phyloP scores from a whole-genome alignment of 2,329 filamentous ascomycete genomes.

The Aspergillus arachidicola region DNA sequence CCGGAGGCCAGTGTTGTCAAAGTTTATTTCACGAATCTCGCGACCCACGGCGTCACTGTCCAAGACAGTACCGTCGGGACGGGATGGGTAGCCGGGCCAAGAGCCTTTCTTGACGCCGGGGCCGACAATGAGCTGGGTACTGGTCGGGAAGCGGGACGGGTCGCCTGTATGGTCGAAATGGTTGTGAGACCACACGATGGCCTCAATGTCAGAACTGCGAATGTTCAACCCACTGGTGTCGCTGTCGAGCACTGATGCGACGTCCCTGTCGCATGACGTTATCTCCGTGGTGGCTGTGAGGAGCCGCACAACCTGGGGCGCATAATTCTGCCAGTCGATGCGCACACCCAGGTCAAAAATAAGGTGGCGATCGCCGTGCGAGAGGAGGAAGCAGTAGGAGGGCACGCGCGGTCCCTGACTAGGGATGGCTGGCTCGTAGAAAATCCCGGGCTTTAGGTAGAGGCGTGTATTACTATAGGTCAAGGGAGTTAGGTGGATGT shows the following conservation, averaged over 20 bases:
- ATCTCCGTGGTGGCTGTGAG: background rate
- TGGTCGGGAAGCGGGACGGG: too few species aligned
- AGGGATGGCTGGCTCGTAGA: too few species aligned
- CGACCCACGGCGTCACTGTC: background rate
- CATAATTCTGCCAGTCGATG: background rate
- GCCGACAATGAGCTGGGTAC: too few species aligned
- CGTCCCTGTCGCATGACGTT: background rate
- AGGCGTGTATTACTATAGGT: too few species aligned
- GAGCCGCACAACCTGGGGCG: background rate
- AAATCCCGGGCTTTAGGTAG: too few species aligned
- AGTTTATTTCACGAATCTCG: background rate
- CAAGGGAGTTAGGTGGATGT: too few species aligned
- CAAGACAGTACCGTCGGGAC: slow-evolving; percentile 1
- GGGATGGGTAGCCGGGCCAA: too few species aligned
- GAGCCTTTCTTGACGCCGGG: too few species aligned
- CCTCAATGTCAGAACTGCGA: background rate
- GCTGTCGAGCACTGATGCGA: background rate
- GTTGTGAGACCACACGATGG: slow-evolving; percentile 19
- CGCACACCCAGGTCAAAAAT: slow-evolving; percentile 9
- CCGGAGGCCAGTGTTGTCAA: background rate
- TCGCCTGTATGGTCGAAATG: slow-evolving; percentile 24
- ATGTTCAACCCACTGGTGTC: background rate
- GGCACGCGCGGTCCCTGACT: too few species aligned
- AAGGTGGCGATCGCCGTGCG: background rate
- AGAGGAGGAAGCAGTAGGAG: slow-evolving; percentile 8